Evolutionary conservation across 2,329 filamentous ascomycete genomes (phyloP).

Genomic region (Botryotinia calthae): DNA sequence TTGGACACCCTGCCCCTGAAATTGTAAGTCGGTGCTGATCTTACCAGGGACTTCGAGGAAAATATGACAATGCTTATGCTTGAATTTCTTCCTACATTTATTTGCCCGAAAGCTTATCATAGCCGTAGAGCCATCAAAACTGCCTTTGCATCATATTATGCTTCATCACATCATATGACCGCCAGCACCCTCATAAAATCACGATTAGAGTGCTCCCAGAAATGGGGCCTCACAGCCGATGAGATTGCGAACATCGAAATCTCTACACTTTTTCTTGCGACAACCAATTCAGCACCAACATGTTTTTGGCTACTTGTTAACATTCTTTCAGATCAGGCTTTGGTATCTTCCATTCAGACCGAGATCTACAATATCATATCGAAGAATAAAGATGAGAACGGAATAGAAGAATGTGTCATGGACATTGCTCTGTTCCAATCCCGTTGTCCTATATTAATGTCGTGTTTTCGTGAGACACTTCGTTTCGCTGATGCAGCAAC

Average conservation of each 20-base stretch:
- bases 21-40: constrained; percentile 15
- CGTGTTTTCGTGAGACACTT: constrained; percentile 47
- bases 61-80: constrained; percentile 37
- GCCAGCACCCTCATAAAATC: constrained; percentile 35
- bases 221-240: constrained; percentile 34
- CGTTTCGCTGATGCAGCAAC: constrained; percentile 43
- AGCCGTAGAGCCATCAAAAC: constrained; percentile 42
- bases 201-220: constrained; percentile 37
- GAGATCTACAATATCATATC: constrained; percentile 37
- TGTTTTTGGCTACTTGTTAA: constrained; percentile 43
- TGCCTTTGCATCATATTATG: constrained; percentile 37
- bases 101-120: constrained; percentile 38
- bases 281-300: constrained; percentile 43
- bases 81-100: constrained; percentile 38
- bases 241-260: constrained; percentile 41
- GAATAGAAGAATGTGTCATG: constrained; percentile 24
- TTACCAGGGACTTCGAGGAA: constrained; percentile 36
- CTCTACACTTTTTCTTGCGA: constrained; percentile 38
- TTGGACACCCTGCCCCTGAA: not conserved
- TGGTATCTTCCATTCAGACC: constrained; percentile 35
- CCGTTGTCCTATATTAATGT: constrained; percentile 45
- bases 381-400: not conserved
- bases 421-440: constrained; percentile 39
- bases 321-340: constrained; percentile 37
- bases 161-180: constrained; percentile 33